Base-by-base conservation (phyloP, 2,329 filamentous ascomycete genomes). In the Scedosporium aurantiacum region DNA sequence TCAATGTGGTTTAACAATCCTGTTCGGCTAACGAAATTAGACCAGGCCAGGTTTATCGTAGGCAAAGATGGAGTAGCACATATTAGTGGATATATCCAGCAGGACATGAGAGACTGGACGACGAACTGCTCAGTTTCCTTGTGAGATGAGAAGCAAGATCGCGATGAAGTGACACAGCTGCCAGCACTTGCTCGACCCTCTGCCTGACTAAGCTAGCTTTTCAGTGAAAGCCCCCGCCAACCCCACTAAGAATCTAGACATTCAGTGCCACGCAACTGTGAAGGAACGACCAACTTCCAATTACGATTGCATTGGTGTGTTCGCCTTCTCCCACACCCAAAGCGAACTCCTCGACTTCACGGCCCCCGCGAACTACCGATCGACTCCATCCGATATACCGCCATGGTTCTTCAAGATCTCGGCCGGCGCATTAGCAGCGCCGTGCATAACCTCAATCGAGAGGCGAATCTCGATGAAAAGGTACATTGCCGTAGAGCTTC, bases 331-430 rank as follows among this genome's bases (percentile, higher is more conserved):
- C 16, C 5, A 6, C 43, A 18, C n/a, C 43, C 43, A 47, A 47
- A 47, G 43, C 43, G n/a, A 47, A 47, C 10, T 47, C 5, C 43
- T 47, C 43, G 16, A 47, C 16, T 21, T 21, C n/a, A 47, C 43
- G 18, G 43, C 10, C 18, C 18, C 8, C 43, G 16, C 43, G 43
- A 21, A 47, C 21, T 7, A 14, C n/a, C 43, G 43, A 47, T 47
- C 43, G 21, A 47, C 2, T 47, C 23, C 50, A 54, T 54, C 50
- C 6, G 3, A 54, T 54, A 54, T 23, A 23, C 23, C 18, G 72
- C 70, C 72, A 99, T 99, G 94, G 94, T 99, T 82, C 89, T 99
- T 72, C 92, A 96, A 86, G 94, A 99, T 83, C 85, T 99, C 63
- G 94, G 94, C 69, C 91, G 93, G 81, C 94, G 94, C 78, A 97